Conservation (phyloP, 768 basidiomycete species). For the Pulveroboletus ravenelii region DNA sequence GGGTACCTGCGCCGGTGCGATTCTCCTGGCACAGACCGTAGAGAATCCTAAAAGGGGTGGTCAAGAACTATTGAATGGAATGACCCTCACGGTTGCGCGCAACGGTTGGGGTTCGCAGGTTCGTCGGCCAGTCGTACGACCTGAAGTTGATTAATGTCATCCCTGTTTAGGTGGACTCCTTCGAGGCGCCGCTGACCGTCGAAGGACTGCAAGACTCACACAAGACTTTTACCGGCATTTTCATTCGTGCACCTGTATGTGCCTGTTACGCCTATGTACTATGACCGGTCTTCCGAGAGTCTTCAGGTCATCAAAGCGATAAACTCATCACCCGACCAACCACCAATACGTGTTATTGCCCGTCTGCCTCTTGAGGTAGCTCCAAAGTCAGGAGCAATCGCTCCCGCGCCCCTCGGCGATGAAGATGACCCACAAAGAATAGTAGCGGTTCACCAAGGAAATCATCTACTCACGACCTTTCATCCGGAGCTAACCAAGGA, state of each 20-base stretch:
- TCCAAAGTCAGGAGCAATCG: slow-evolving; percentile 31
- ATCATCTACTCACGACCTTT: slow-evolving; percentile 82
- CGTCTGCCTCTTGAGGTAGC: slow-evolving; percentile 55
- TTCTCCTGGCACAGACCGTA: slow-evolving; percentile 71
- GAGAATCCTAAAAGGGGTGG: slow-evolving; percentile 81
- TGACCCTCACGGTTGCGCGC: slow-evolving; percentile 73
- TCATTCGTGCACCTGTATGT: slow-evolving; percentile 89
- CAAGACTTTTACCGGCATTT: slow-evolving; percentile 72
- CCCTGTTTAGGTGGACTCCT: slow-evolving; percentile 71
- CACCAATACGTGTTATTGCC: slow-evolving; percentile 66
- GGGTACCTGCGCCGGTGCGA: slow-evolving; percentile 97
- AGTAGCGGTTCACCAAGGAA: slow-evolving; percentile 83
- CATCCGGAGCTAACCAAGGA: slow-evolving; percentile 92
- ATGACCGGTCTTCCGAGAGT: background rate
- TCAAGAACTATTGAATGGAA: slow-evolving; percentile 78
- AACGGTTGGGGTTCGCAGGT: slow-evolving; percentile 97
- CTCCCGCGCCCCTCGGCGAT: slow-evolving; percentile 38
- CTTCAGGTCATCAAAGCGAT: slow-evolving; percentile 61
- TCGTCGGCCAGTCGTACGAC: background rate
- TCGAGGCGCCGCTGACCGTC: slow-evolving; percentile 73
- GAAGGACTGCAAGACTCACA: slow-evolving; percentile 56
- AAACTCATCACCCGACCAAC: slow-evolving; percentile 40
- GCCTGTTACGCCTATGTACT: background rate
- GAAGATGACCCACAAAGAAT: slow-evolving; percentile 58
- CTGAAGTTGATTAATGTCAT: background rate